These are phyloP conservation scores for Aurantiochytrium sp. DNA, from an alignment of 108 stramenopile genomes.

Conservation along the genomic window DNA sequence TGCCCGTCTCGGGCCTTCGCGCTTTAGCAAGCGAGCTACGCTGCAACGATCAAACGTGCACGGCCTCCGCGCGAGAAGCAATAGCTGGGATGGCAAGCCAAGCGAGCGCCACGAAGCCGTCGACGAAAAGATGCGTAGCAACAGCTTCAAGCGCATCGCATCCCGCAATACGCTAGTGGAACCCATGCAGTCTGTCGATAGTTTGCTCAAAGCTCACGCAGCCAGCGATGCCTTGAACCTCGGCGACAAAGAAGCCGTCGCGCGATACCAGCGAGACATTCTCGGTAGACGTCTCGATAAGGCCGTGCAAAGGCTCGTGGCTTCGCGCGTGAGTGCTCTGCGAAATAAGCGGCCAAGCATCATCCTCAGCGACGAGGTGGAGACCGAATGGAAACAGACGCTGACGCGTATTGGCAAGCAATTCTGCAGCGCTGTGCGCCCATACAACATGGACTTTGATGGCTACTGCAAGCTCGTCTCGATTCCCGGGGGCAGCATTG, in stretches of 20 bases:
- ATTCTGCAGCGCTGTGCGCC: not conserved
- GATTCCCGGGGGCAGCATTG: not conserved
- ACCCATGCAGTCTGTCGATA: not conserved
- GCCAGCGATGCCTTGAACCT: not conserved
- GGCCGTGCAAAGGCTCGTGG: not conserved
- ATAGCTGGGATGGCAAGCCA: not conserved
- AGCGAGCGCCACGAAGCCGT: not conserved
- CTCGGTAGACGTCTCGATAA: not conserved
- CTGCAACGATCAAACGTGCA: not conserved
- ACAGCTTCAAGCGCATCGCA: not conserved
- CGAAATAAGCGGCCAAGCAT: not conserved
- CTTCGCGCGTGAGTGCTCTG: not conserved
- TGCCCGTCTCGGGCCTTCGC: not conserved
- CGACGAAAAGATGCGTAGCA: not conserved
- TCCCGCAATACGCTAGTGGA: not conserved
- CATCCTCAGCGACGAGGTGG: not conserved
- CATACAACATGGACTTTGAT: constrained; percentile 13
- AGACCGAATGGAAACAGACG: not conserved
- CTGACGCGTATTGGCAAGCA: not conserved
- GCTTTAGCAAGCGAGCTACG: not conserved
- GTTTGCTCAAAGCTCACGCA: not conserved
- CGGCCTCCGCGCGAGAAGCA: not conserved
- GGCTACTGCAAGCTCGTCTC: constrained; percentile 8
- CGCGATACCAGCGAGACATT: not conserved
- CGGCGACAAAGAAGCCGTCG: not conserved